A percentile compares a stretch with the other conserved stretches of the same genome.
These are phyloP conservation scores for Chytriomyces confervae DNA, from an alignment of 192 early-diverging fungal species.

Conservation along the genomic window DNA sequence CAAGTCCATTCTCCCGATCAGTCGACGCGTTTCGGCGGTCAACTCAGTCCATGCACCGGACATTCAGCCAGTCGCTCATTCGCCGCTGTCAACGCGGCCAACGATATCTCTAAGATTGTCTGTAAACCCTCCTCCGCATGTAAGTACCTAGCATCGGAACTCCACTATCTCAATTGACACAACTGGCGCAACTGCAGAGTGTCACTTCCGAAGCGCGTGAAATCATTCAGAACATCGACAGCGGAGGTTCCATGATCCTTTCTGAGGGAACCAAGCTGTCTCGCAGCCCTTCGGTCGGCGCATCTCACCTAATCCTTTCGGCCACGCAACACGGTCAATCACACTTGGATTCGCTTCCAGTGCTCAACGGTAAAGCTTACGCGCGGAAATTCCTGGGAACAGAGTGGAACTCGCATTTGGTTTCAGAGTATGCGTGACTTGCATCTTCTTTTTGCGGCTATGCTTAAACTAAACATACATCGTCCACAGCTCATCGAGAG, in stretches of 20 bases:
- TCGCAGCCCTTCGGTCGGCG: not conserved
- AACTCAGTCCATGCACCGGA: no score
- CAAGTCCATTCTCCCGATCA: no score
- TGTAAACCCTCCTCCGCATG: not conserved
- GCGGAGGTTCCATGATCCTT: not conserved
- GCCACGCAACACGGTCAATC: not conserved
- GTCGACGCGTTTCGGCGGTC: no score
- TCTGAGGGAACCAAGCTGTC: not conserved
- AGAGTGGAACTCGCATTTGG: not conserved
- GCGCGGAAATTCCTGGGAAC: not conserved
- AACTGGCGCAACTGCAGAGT: not conserved
- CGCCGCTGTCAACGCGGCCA: not conserved
- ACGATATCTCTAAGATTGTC: not conserved
- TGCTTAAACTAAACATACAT: not conserved
- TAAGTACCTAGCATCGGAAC: not conserved
- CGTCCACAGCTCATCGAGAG: not conserved
- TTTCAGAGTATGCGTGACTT: not conserved
- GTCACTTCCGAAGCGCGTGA: constrained; percentile 19
- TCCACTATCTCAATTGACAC: not conserved
- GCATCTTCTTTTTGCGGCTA: not conserved
- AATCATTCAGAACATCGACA: not conserved
- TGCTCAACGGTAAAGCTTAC: not conserved
- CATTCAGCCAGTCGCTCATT: not conserved
- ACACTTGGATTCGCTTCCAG: not conserved
- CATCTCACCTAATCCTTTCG: no score